Percentiles rank a stretch among this genome's conserved stretches.
phyloP scores from a whole-genome alignment of 2,329 filamentous ascomycete species.

The Hypoxylon sp. region DNA sequence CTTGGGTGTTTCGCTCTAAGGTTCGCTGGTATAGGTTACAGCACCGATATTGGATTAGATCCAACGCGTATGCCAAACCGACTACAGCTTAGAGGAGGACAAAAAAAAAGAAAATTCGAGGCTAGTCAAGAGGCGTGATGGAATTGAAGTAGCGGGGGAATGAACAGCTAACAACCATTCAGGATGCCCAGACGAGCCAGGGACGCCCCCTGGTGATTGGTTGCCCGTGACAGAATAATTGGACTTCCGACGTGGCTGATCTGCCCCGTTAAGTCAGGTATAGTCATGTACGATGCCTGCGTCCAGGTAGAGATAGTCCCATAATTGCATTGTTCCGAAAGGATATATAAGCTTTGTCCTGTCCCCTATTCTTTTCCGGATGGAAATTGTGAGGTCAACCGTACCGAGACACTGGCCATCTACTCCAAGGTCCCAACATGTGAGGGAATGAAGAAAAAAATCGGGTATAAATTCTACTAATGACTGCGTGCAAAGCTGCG shows the following conservation, averaged over 20 bases:
- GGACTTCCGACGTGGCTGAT: background rate
- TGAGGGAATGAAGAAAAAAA: constrained; percentile 2
- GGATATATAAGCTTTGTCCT: too few species aligned
- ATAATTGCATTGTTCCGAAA: constrained; percentile 25
- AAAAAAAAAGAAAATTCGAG: constrained; percentile 3
- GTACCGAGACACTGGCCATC: background rate
- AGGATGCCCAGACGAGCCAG: background rate
- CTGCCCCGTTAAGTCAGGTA: background rate
- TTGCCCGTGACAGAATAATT: too few species aligned
- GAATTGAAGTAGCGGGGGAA: constrained; percentile 1
- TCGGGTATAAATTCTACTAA: background rate
- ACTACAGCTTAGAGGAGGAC: background rate
- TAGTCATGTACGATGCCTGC: background rate
- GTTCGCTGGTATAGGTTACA: constrained; percentile 2
- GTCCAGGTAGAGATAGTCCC: background rate
- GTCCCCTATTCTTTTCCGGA: too few species aligned
- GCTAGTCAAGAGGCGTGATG: constrained; percentile 17
- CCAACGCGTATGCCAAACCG: constrained; percentile 8
- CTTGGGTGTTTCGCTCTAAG: constrained; percentile 3
- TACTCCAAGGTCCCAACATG: background rate
- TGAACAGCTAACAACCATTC: background rate
- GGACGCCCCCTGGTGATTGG: background rate
- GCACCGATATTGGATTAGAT: constrained; percentile 1
- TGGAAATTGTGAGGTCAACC: background rate
- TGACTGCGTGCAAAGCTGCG: background rate